phyloP scores from a whole-genome alignment of 1,284 basidiomycete species.

The Vanrija pseudolonga region DNA sequence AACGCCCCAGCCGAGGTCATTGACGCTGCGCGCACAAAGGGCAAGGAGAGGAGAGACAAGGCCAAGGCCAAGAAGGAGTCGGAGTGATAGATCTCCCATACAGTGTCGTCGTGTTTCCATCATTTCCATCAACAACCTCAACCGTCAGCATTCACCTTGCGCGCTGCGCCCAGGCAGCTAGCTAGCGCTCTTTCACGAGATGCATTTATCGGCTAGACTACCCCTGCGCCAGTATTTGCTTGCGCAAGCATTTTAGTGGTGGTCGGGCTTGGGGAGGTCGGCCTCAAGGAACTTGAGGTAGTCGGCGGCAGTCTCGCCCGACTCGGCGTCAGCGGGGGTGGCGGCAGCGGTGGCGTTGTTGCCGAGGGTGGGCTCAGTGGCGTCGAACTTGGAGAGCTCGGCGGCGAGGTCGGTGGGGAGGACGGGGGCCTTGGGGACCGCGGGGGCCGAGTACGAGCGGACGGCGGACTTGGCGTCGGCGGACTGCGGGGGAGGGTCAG shows the following conservation, averaged over 20 bases:
- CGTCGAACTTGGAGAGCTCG: constrained; percentile 77
- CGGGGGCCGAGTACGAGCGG: constrained; percentile 66
- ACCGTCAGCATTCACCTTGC: not conserved
- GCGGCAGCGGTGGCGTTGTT: constrained; percentile 45
- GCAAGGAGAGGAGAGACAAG: constrained; percentile 37
- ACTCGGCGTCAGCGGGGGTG: constrained; percentile 41
- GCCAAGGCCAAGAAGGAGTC: constrained; percentile 34
- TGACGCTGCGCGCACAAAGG: constrained; percentile 27
- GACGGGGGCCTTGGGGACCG: constrained; percentile 63
- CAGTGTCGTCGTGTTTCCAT: not conserved
- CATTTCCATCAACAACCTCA: not conserved
- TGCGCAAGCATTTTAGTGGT: constrained; percentile 41
- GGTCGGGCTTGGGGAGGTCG: constrained; percentile 59
- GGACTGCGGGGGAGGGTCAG: constrained; percentile 63
- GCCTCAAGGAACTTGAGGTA: constrained; percentile 55
- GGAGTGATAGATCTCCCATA: not conserved
- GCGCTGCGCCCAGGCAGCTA: too few species aligned
- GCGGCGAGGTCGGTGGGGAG: constrained; percentile 73
- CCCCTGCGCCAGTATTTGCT: not conserved
- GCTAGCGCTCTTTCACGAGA: too few species aligned
- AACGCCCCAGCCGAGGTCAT: constrained; percentile 7
- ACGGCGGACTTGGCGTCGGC: constrained; percentile 73
- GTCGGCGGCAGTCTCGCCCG: constrained; percentile 56
- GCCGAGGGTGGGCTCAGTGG: constrained; percentile 62
- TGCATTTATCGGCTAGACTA: not conserved